Evolutionary conservation across 2,329 filamentous ascomycete species (phyloP), one percentile per base, ranked within the genome.

Genomic region (Teratosphaeria zuluensis): DNA sequence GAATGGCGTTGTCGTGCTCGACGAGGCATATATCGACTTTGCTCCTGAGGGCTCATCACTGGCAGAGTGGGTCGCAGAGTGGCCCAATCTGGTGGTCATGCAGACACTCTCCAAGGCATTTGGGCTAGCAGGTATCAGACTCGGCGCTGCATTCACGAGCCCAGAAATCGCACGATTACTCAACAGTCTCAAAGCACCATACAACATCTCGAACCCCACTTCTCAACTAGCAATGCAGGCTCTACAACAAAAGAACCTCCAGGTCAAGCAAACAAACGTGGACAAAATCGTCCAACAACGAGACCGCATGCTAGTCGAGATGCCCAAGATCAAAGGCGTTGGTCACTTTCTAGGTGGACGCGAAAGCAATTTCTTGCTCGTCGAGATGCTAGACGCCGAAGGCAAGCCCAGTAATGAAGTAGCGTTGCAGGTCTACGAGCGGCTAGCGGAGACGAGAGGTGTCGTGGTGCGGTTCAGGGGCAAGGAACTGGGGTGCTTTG

Each of bases 101-200:
- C 94, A 99, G 79, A 99, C 94, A 1, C 81, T 97, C n/a, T 95
- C 89, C 68, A 99, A 99, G 74, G 94, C 91, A 0, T 99, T 99
- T 70, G 94, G 94, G 31, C 83, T 99, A 69, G 94, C 94, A 3
- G 94, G 92, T 55, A 96, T 99, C 70, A 82, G 94, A 16, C 81
- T 99, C 1, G 94, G 94, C 53, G 89, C 86, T 7, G 90, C 90
- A 0, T 99, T 96, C 71, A 83, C 89, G 4, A 83, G 85, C 9
- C 80, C 85, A 0, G 80, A 84, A 5, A 86, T 99, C 62, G 91
- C 92, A 1, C 75, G 77, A 16, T 78, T 99, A 12, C 80, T 99
- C 58, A 99, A 99, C 77, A 91, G 82, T 71, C 80, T 99, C 69
- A 97, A 97, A 76, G 92, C 94, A 0, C 94, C 94, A 0, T 99